Percentiles rank a stretch among this genome's conserved stretches.
phyloP scores from a whole-genome alignment of 176 grass and related monocot species.

The Panicum miliaceum region DNA sequence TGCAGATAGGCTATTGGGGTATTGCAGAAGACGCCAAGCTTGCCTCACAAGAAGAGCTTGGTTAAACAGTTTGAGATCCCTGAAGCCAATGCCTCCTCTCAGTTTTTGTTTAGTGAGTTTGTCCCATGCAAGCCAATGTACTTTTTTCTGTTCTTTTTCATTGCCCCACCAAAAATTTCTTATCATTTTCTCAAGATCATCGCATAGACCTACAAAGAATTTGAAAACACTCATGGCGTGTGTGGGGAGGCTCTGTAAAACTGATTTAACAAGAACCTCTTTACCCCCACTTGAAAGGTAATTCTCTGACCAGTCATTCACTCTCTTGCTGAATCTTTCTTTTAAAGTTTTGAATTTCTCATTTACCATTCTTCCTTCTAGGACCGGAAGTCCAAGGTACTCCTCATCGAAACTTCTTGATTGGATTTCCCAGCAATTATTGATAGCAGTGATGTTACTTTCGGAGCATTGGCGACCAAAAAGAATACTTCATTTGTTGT shows the following conservation, averaged over 20 bases:
- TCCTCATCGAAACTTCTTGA: background rate
- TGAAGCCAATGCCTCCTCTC: background rate
- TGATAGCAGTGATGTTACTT: background rate
- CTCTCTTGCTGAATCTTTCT: background rate
- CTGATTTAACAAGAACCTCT: background rate
- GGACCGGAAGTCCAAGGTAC: background rate
- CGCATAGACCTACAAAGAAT: background rate
- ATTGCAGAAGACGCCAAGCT: background rate
- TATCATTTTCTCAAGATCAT: background rate
- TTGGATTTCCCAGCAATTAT: background rate
- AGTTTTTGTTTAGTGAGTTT: background rate
- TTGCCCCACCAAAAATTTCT: background rate
- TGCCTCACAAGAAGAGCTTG: background rate
- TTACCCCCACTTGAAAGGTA: background rate
- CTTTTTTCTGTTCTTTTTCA: background rate
- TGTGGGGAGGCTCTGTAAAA: background rate
- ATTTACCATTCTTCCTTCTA: background rate
- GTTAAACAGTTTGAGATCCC: background rate
- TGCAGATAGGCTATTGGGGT: background rate
- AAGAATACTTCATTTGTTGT: background rate
- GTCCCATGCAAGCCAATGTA: background rate
- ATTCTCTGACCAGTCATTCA: background rate
- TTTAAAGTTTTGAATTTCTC: background rate
- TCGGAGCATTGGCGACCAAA: background rate
- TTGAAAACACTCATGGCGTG: background rate